These are phyloP conservation scores for Penicillium sumatraense DNA, from an alignment of 2,329 filamentous ascomycete genomes.

Conservation along the genomic window DNA sequence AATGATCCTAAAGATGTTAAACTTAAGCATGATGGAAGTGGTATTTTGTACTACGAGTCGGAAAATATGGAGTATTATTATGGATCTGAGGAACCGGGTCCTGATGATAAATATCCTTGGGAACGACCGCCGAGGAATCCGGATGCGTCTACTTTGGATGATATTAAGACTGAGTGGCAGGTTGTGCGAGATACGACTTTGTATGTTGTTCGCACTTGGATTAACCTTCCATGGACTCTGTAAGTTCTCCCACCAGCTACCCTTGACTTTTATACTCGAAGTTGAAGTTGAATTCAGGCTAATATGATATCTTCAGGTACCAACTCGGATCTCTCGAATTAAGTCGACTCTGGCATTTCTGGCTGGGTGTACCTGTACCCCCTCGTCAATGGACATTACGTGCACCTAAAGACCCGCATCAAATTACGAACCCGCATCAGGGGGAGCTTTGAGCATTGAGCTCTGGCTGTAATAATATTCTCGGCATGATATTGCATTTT, in stretches of 20 bases:
- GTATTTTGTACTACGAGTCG: conserved; percentile 42
- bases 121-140: conserved; percentile 33
- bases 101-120: conserved; percentile 35
- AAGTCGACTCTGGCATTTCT: conserved; percentile 63
- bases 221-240: conserved; percentile 68
- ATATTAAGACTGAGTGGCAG: conserved; percentile 66
- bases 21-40: conserved; percentile 35
- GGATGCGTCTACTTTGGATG: conserved; percentile 58
- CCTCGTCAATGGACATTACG: conserved; percentile 61
- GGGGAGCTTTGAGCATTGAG: conserved; percentile 47
- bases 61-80: conserved; percentile 52
- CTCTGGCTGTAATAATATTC: conserved; percentile 13
- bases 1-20: not conserved
- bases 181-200: conserved; percentile 66
- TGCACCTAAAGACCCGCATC: conserved; percentile 34
- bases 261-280: not conserved
- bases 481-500: too few species aligned
- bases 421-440: conserved; percentile 11
- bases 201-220: conserved; percentile 73
- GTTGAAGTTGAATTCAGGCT: not conserved
- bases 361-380: conserved; percentile 64
- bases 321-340: conserved; percentile 60
- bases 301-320: conserved; percentile 41
- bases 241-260: conserved; percentile 58
- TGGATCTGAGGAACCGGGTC: conserved; percentile 32